Conservation (phyloP, 805 yeast genomes). For the Yarrowia osloensis region DNA sequence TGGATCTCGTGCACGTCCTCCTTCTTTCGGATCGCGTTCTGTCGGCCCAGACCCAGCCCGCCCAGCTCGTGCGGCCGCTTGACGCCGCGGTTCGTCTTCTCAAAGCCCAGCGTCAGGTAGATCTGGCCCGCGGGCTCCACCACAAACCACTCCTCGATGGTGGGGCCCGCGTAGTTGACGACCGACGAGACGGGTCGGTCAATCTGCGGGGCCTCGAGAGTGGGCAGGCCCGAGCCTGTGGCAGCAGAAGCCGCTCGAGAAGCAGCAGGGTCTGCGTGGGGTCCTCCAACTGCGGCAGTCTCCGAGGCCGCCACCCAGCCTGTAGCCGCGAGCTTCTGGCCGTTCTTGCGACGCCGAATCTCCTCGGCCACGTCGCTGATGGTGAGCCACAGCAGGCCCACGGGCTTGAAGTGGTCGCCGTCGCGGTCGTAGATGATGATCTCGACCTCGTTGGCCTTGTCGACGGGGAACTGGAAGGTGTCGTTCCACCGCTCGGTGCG, state of each 20-base stretch:
- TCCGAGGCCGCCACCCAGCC: conserved; percentile 66
- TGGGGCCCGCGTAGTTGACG: conserved; percentile 20
- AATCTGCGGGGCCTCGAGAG: conserved; percentile 7
- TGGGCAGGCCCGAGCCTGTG: neutral
- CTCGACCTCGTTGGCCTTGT: conserved; percentile 90
- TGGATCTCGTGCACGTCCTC: conserved; percentile 84
- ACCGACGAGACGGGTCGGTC: neutral
- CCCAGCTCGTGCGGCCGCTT: conserved; percentile 52
- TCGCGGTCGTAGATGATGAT: conserved; percentile 81
- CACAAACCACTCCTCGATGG: conserved; percentile 79
- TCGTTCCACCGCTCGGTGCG: conserved; percentile 83
- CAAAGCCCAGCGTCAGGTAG: conserved; percentile 72
- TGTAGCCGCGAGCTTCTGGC: conserved; percentile 63
- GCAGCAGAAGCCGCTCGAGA: neutral
- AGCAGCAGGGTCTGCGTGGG: neutral
- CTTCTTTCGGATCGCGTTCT: conserved; percentile 95
- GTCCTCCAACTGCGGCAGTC: neutral
- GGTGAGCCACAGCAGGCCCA: conserved; percentile 89
- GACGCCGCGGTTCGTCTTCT: conserved; percentile 59
- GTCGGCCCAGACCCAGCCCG: conserved; percentile 71
- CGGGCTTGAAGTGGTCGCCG: conserved; percentile 72
- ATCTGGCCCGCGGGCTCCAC: conserved; percentile 95
- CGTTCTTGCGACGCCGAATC: conserved; percentile 84
- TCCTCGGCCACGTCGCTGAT: conserved; percentile 93
- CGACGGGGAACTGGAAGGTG: conserved; percentile 75